Conservation (phyloP, 2,329 filamentous ascomycete genomes). For the Scolecobasidium constrictum region DNA sequence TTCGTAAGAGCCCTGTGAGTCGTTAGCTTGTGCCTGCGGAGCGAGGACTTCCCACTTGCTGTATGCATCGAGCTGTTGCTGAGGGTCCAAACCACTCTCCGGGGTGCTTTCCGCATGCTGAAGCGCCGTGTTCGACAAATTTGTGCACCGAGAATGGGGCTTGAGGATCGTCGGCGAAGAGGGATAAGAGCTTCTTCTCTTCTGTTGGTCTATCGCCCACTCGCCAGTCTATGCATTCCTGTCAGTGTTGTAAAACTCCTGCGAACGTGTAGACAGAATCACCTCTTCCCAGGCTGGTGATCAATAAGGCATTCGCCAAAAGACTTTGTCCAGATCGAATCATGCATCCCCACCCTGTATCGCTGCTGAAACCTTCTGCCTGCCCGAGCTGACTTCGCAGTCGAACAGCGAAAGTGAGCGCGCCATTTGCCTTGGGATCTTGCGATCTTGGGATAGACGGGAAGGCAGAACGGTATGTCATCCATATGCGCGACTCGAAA, state of each 20-base stretch:
- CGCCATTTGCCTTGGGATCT: conserved; percentile 57
- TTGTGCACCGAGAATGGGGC: conserved; percentile 92
- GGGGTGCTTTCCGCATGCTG: conserved; percentile 83
- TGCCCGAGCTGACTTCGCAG: conserved; percentile 72
- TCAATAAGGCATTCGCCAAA: conserved; percentile 71
- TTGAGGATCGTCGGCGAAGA: conserved; percentile 78
- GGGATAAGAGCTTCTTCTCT: conserved; percentile 61
- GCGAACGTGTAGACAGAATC: conserved; percentile 13
- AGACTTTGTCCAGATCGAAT: conserved; percentile 92
- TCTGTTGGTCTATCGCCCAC: conserved; percentile 45
- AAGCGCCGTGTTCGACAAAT: conserved; percentile 81
- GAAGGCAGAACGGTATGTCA: conserved; percentile 91
- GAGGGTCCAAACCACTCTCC: conserved; percentile 99
- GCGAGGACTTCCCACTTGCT: conserved; percentile 44
- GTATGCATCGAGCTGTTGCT: conserved; percentile 85
- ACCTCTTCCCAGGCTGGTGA: conserved; percentile 71
- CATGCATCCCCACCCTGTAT: conserved; percentile 98
- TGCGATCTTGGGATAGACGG: conserved; percentile 67
- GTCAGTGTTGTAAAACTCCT: background rate
- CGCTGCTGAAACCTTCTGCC: conserved; percentile 73
- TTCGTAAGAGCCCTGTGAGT: conserved; percentile 59
- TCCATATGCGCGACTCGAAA: conserved; percentile 88
- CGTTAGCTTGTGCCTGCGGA: conserved; percentile 10
- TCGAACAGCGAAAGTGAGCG: conserved; percentile 74
- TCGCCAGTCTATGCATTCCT: conserved; percentile 56